Base-by-base conservation (phyloP, 495 filamentous ascomycete species). In the Aspergillus avenaceus region DNA sequence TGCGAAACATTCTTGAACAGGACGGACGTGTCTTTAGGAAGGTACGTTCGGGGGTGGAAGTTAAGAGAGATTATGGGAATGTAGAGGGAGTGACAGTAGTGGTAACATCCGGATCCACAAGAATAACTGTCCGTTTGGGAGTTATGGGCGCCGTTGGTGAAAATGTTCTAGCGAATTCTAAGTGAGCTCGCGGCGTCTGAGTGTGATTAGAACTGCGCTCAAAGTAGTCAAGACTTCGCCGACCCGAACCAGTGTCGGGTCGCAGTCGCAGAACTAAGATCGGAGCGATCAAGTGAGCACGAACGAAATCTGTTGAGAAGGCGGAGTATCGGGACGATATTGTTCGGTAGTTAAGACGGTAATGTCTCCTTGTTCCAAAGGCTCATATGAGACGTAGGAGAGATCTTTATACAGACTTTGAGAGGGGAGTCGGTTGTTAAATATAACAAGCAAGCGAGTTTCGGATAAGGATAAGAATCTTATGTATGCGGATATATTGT, bases 1-100 rank as follows among this genome's bases (percentile, higher is more conserved):
- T 73, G 49, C 67, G 66, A 65, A 74, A 73, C 71, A 74, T 74
- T 44, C 50, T 53, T 47, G 29, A 37, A 22, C 38, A 36, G 6
- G 38, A 4, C 29, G 16, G 26, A 42, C 21, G 41, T 51, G 42
- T 14, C 27, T 47, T 56, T 36, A 31, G 16, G 16, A 38, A 9
- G n/a, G 7, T 54, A 40, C 7, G 18, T 26, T 8, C 11, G 52
- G 34, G 34, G 34, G 12, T 38, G 16, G n/a, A 21, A 8, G 36
- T 21, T 22, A 21, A 40, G 9, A 40, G 25, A 18, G 34, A 27
- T 16, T 16, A 46, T 45, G 38, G 44, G 42, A 42, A 37, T 29
- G 18, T 44, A 48, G 49, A 25, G 14, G 44, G 16, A 22, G 32
- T 16, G 16, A 8, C 23, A 32, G 14, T 26, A 32, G 31, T 14